Conservation (phyloP, 306 rosid species). For the Quercus ilex region DNA sequence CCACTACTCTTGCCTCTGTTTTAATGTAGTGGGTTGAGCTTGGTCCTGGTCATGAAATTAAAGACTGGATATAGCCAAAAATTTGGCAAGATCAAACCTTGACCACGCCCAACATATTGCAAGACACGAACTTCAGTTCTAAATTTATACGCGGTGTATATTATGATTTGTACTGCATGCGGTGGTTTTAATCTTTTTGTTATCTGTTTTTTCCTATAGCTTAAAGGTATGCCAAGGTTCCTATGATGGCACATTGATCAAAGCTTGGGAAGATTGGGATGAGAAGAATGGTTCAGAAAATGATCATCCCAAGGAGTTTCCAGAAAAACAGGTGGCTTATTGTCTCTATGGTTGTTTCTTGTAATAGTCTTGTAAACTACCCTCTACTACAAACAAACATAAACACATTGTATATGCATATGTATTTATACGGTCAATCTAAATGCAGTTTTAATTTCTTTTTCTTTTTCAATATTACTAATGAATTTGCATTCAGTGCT, state of each 20-base stretch:
- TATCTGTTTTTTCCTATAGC: slow-evolving; percentile 38
- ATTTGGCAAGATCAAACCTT: neutral
- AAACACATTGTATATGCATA: neutral
- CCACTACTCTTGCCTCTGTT: neutral
- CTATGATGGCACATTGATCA: slow-evolving; percentile 59
- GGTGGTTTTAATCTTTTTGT: slow-evolving; percentile 17
- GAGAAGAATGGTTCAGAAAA: slow-evolving; percentile 66
- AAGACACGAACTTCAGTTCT: neutral
- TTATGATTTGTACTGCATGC: slow-evolving; percentile 3
- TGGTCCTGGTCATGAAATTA: neutral
- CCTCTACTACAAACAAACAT: neutral
- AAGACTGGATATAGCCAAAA: neutral
- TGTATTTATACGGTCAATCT: neutral
- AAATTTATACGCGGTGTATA: neutral
- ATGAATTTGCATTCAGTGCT: slow-evolving; percentile 49
- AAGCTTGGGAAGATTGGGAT: slow-evolving; percentile 90
- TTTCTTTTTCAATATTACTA: slow-evolving; percentile 11
- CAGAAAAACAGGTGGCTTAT: slow-evolving; percentile 69
- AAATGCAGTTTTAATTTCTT: neutral
- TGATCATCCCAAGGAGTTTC: slow-evolving; percentile 81
- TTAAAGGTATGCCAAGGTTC: slow-evolving; percentile 80
- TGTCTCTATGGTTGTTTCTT: slow-evolving; percentile 8
- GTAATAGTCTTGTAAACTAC: slow-evolving; percentile 7
- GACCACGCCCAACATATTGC: neutral
- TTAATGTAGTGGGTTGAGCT: neutral